Percentiles rank a stretch among this genome's conserved stretches.
phyloP scores from a whole-genome alignment of 1,139 yeast genomes.

The Geotrichum histeridarum region DNA sequence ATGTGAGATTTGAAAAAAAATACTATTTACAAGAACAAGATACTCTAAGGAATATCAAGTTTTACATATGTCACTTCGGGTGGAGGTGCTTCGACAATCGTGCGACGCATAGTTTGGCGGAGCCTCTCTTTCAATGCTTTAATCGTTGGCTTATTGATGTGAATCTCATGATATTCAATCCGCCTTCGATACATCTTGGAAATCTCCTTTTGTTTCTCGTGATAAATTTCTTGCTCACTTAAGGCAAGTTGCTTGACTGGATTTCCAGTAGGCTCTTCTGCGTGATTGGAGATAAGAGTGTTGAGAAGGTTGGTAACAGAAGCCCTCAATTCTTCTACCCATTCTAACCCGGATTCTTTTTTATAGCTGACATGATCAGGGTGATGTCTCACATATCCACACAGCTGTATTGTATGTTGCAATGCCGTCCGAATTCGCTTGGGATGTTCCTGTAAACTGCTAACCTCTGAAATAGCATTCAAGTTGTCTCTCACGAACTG shows the following conservation, averaged over 20 bases:
- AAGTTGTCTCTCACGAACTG: neutral
- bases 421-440: neutral
- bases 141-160: constrained; percentile 7
- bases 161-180: constrained; percentile 9
- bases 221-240: neutral
- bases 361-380: neutral
- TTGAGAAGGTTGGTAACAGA: neutral
- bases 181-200: constrained; percentile 1
- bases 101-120: neutral
- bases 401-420: neutral
- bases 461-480: neutral
- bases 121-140: neutral
- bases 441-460: neutral
- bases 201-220: constrained; percentile 11
- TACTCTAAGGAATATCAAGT: neutral
- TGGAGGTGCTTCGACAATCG: neutral
- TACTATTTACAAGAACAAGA: no score
- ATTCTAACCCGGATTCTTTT: neutral
- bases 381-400: neutral
- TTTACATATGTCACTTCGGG: neutral
- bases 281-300: neutral
- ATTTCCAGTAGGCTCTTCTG: neutral
- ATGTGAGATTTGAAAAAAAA: no score
- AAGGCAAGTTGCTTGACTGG: neutral
- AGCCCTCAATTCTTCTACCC: neutral